Percentiles rank a stretch among this genome's conserved stretches.
Conservation (phyloP, 2,329 filamentous ascomycete species). For the Monosporascus sp. region DNA sequence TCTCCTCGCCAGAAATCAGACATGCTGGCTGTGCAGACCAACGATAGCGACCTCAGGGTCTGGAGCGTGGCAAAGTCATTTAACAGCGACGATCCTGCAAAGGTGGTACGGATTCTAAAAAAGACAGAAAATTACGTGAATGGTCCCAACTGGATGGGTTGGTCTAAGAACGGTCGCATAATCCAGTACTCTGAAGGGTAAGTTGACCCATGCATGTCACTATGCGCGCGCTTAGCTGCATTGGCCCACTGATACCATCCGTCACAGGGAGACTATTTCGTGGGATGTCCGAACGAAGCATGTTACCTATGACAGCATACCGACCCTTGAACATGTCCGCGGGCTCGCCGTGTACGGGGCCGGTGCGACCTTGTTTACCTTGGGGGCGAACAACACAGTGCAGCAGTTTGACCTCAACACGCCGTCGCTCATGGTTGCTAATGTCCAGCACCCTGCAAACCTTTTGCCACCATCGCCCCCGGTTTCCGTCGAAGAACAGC, state of each 20-base stretch:
- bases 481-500: slow-evolving; percentile 70
- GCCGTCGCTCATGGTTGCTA: slow-evolving; percentile 72
- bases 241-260: slow-evolving; percentile 23
- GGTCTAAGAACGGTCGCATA: slow-evolving; percentile 97
- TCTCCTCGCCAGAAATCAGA: slow-evolving; percentile 95
- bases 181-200: slow-evolving; percentile 89
- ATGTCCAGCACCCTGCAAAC: slow-evolving; percentile 79
- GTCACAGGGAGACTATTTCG: slow-evolving; percentile 72
- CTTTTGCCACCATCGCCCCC: slow-evolving; percentile 76
- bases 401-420: slow-evolving; percentile 95
- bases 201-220: slow-evolving; percentile 34
- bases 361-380: slow-evolving; percentile 84
- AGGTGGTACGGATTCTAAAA: slow-evolving; percentile 83
- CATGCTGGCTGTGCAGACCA: slow-evolving; percentile 91
- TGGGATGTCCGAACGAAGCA: slow-evolving; percentile 99
- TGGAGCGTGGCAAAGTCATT: slow-evolving; percentile 91
- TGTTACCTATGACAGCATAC: slow-evolving; percentile 83
- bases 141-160: slow-evolving; percentile 92
- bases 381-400: slow-evolving; percentile 81
- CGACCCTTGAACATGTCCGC: slow-evolving; percentile 74
- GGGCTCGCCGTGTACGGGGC: slow-evolving; percentile 86
- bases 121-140: slow-evolving; percentile 66
- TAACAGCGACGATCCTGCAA: slow-evolving; percentile 68
- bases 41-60: slow-evolving; percentile 86
- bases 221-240: slow-evolving; percentile 44